phyloP scores from a whole-genome alignment of 371 early-diverging fungal species.

The Mucor indicus region DNA sequence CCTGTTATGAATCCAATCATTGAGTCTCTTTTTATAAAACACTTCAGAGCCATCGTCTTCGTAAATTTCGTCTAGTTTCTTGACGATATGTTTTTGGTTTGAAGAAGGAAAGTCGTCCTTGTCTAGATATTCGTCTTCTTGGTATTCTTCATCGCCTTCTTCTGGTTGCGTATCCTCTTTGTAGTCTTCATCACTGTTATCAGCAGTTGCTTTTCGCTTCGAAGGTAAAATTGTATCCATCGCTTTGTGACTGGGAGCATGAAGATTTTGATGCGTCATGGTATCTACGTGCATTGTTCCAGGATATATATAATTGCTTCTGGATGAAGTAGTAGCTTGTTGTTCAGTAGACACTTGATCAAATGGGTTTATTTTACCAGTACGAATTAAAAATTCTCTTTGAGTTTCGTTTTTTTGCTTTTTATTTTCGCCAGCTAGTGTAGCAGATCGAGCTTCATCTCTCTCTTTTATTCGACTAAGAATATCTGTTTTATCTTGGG shows the following conservation, averaged over 20 bases:
- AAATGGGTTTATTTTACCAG: constrained; percentile 82
- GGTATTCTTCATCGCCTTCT: constrained; percentile 14
- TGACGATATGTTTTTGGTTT: neutral
- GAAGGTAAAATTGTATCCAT: neutral
- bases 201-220: constrained; percentile 11
- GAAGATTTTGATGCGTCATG: constrained; percentile 24
- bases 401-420: constrained; percentile 49
- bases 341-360: constrained; percentile 25
- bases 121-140: neutral
- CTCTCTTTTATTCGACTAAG: constrained; percentile 37
- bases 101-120: neutral
- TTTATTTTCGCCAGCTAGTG: constrained; percentile 8
- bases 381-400: constrained; percentile 66
- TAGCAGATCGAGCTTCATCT: constrained; percentile 1
- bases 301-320: constrained; percentile 5
- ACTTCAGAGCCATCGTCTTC: constrained; percentile 67
- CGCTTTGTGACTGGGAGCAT: constrained; percentile 7
- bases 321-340: neutral
- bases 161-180: constrained; percentile 5
- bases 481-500: constrained; percentile 49
- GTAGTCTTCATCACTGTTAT: constrained; percentile 18
- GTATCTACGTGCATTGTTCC: constrained; percentile 13
- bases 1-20: constrained; percentile 55
- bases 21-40: constrained; percentile 53
- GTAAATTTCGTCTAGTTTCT: constrained; percentile 22